A percentile compares a stretch with the other conserved stretches of the same genome.
These are phyloP conservation scores for Periconia sp. DNA, from an alignment of 2,329 filamentous ascomycete genomes.

Conservation along the genomic window DNA sequence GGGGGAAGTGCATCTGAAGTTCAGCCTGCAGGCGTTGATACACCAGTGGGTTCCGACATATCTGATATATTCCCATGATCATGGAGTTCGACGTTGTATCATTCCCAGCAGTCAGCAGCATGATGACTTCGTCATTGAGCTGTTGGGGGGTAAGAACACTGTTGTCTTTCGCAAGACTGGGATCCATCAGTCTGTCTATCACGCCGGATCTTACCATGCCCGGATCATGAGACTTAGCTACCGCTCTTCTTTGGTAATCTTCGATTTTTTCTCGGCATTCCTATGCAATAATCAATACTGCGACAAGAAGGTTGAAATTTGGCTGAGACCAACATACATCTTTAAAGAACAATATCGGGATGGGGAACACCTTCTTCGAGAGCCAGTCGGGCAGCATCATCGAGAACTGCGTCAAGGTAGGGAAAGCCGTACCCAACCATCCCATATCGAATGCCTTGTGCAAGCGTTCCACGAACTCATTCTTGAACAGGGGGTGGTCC, in stretches of 20 bases:
- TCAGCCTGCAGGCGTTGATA: slow-evolving; percentile 4
- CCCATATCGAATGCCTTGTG: slow-evolving; percentile 11
- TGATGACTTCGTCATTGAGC: slow-evolving; percentile 13
- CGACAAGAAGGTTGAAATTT: slow-evolving; percentile 6
- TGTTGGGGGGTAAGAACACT: slow-evolving; percentile 3
- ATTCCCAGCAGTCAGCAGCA: slow-evolving; percentile 13
- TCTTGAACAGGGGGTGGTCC: slow-evolving; percentile 6
- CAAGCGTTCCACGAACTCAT: slow-evolving; percentile 11
- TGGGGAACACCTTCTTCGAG: slow-evolving; percentile 5
- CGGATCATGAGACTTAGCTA: no score
- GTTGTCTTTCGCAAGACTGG: slow-evolving; percentile 10
- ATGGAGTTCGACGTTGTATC: slow-evolving; percentile 10
- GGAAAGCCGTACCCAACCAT: slow-evolving; percentile 9
- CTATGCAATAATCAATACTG: no score
- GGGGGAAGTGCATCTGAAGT: slow-evolving; percentile 4
- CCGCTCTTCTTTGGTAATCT: no score
- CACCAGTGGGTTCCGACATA: slow-evolving; percentile 4
- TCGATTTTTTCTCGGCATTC: no score
- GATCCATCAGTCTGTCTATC: slow-evolving; percentile 12
- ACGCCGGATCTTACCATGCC: slow-evolving; percentile 6
- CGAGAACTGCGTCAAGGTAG: slow-evolving; percentile 3
- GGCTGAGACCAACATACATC: no score
- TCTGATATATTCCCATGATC: slow-evolving; percentile 12
- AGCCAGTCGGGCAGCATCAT: slow-evolving; percentile 5
- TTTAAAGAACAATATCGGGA: slow-evolving; percentile 10